Evolutionary conservation across 2,329 filamentous ascomycete genomes (phyloP).

Genomic region (Neonectria hederae): DNA sequence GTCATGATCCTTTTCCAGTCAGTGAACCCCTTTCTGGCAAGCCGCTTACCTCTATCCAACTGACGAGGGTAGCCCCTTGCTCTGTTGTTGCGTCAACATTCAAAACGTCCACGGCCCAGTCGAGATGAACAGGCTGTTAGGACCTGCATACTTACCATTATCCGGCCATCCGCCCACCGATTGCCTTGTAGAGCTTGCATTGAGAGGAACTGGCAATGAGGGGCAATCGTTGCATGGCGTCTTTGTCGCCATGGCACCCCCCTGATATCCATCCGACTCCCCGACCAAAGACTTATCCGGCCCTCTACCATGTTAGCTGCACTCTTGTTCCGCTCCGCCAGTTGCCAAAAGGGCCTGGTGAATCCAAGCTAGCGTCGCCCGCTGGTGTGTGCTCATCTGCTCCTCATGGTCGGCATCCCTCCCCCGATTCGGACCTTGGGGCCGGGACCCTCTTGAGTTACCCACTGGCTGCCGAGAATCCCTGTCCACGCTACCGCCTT

Average conservation of each 20-base stretch:
- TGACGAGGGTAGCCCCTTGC: background rate
- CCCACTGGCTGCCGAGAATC: slow-evolving; percentile 30
- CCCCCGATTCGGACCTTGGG: slow-evolving; percentile 38
- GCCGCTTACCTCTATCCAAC: background rate
- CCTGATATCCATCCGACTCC: slow-evolving; percentile 13
- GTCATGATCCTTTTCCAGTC: slow-evolving; percentile 7
- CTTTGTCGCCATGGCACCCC: slow-evolving; percentile 18
- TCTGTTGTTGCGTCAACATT: background rate
- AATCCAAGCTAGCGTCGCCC: slow-evolving; percentile 30
- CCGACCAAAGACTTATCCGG: slow-evolving; percentile 8
- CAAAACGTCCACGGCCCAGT: background rate
- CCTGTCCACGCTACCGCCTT: slow-evolving; percentile 31
- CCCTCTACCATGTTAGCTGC: slow-evolving; percentile 16
- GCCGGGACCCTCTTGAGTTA: slow-evolving; percentile 24
- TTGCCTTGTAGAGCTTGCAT: slow-evolving; percentile 32
- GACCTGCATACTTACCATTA: slow-evolving; percentile 35
- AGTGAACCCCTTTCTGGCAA: slow-evolving; percentile 19
- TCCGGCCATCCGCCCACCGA: slow-evolving; percentile 11
- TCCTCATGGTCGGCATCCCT: too few species aligned
- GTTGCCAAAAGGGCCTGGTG: slow-evolving; percentile 9
- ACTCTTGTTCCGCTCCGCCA: slow-evolving; percentile 16
- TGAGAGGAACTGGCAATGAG: slow-evolving; percentile 14
- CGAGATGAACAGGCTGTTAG: slow-evolving; percentile 13
- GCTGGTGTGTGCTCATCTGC: slow-evolving; percentile 37
- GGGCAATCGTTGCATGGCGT: slow-evolving; percentile 21